phyloP scores from a whole-genome alignment of 1,139 yeast species.

The Pichia sp. region DNA sequence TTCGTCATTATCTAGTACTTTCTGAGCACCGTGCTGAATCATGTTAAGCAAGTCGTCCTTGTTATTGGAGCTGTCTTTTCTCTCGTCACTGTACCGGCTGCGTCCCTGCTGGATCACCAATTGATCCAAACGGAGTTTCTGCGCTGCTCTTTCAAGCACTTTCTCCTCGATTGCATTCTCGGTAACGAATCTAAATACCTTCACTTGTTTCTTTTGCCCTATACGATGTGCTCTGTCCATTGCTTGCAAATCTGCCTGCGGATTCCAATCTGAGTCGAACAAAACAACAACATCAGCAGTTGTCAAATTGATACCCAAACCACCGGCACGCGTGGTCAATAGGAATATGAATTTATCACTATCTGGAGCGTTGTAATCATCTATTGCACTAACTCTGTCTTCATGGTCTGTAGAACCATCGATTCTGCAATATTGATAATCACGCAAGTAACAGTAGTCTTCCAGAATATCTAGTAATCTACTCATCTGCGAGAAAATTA shows the following conservation, averaged over 20 bases:
- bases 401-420: conserved; percentile 96
- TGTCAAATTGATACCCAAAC: conserved; percentile 90
- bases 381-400: conserved; percentile 88
- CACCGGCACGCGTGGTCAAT: conserved; percentile 98
- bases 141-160: conserved; percentile 93
- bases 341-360: conserved; percentile 81
- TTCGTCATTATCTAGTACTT: conserved; percentile 57
- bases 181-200: conserved; percentile 86
- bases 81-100: conserved; percentile 33
- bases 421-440: conserved; percentile 82
- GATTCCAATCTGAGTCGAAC: conserved; percentile 97
- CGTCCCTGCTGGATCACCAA: conserved; percentile 95
- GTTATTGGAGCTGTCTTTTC: conserved; percentile 36
- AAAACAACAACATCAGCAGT: conserved; percentile 87
- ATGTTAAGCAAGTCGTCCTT: conserved; percentile 86
- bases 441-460: conserved; percentile 84
- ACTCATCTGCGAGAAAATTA: conserved; percentile 94
- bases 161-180: conserved; percentile 97
- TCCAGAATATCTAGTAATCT: conserved; percentile 86
- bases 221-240: conserved; percentile 99
- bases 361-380: conserved; percentile 80
- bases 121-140: conserved; percentile 86
- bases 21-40: conserved; percentile 97
- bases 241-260: conserved; percentile 97
- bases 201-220: conserved; percentile 95